A percentile compares a stretch with the other conserved stretches of the same genome.
These are phyloP conservation scores for rapeseed (Brassica napus) DNA, from an alignment of 345 rosid genomes.

Conservation along the genomic window DNA sequence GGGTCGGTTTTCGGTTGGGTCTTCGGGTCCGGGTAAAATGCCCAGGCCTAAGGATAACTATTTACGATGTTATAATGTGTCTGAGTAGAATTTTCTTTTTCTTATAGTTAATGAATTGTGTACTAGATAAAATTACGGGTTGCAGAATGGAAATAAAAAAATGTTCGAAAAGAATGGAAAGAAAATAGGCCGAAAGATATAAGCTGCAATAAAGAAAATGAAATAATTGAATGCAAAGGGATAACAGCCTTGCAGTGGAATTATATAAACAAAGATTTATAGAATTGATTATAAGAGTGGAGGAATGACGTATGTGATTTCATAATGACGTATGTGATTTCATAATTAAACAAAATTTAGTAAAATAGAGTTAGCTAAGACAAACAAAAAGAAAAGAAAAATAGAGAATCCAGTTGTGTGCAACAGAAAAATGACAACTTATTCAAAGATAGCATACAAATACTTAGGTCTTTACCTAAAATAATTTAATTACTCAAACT, in stretches of 20 bases:
- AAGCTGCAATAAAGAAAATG: background rate
- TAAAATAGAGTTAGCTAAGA: background rate
- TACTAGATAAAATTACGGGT: slow-evolving; percentile 2
- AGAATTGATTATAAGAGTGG: background rate
- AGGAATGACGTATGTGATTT: slow-evolving; percentile 13
- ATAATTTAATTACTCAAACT: background rate
- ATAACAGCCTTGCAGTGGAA: slow-evolving; percentile 21
- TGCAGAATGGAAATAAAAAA: background rate
- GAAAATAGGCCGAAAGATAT: slow-evolving; percentile 10
- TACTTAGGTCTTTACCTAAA: background rate
- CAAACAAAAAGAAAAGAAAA: background rate
- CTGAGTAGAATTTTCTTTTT: background rate
- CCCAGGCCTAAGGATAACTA: background rate
- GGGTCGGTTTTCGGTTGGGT: too few species aligned
- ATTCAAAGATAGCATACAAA: background rate
- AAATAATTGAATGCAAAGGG: background rate
- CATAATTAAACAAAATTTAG: background rate
- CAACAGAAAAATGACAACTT: background rate
- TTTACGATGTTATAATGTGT: background rate
- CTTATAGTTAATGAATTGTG: background rate
- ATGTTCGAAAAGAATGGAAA: background rate
- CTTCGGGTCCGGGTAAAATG: too few species aligned
- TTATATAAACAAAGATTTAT: background rate
- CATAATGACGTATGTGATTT: slow-evolving; percentile 13
- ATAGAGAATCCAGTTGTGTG: slow-evolving; percentile 5